Percentiles rank a stretch among this genome's conserved stretches.
Evolutionary conservation across 495 filamentous ascomycete species (phyloP).

Genomic region (Aspergillus saccharolyticus): DNA sequence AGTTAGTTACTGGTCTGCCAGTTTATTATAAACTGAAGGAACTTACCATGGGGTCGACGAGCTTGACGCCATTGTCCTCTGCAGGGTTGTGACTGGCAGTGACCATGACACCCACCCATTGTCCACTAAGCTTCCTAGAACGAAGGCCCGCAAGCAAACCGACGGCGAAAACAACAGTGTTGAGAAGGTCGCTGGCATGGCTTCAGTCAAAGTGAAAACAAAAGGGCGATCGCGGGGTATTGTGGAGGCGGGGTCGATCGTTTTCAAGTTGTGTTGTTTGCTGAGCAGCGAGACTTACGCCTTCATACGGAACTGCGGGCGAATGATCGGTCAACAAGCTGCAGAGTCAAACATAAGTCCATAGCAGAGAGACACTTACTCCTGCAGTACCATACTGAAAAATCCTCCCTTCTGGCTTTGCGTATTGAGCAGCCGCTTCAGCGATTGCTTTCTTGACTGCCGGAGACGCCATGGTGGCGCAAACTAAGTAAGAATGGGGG

Average conservation of each 20-base stretch:
- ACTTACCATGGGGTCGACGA: constrained; percentile 87
- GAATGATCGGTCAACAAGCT: constrained; percentile 15
- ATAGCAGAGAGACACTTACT: constrained; percentile 42
- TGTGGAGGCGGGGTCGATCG: constrained; percentile 35
- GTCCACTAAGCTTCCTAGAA: constrained; percentile 78
- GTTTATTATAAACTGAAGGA: background rate
- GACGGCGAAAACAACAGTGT: constrained; percentile 86
- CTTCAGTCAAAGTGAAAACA: constrained; percentile 30
- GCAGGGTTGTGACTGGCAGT: constrained; percentile 98
- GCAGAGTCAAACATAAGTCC: constrained; percentile 8
- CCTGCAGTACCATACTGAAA: constrained; percentile 97
- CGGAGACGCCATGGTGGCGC: constrained; percentile 43
- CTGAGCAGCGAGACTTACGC: constrained; percentile 49
- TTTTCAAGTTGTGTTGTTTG: constrained; percentile 9
- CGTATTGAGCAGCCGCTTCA: constrained; percentile 43
- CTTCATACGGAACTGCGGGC: constrained; percentile 68
- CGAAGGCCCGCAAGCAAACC: constrained; percentile 87
- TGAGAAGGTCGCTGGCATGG: constrained; percentile 52
- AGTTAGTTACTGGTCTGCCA: background rate
- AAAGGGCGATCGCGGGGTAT: constrained; percentile 32
- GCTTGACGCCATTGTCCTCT: constrained; percentile 95
- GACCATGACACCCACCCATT: constrained; percentile 97
- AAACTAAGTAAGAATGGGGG: constrained; percentile 8
- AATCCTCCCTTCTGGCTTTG: constrained; percentile 62
- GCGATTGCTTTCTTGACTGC: constrained; percentile 42